Base-by-base conservation (phyloP, 179 eudicot species). In the Beta macrorhiza region DNA sequence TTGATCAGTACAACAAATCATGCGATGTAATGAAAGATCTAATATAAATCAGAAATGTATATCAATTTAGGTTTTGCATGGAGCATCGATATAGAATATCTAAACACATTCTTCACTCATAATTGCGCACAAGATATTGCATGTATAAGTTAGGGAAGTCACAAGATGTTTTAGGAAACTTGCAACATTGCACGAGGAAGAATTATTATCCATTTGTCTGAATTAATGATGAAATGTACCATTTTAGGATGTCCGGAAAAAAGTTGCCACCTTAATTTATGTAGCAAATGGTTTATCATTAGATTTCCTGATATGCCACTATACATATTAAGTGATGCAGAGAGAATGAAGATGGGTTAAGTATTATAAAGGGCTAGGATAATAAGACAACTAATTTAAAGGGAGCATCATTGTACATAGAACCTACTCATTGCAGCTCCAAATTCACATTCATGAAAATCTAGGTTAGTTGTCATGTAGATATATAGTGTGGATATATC, bases 1-100 rank as follows among this genome's bases (percentile, higher is more conserved):
- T 55, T 59, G 64, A 83, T 37, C 79, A 65, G 29, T 78, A 20
- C 63, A 7, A 44, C 53, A 80, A 65, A 29, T 64, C 58, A 16
- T 42, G 57, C 45, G 70, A 44, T n/a, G 63, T 8, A 29, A 17
- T n/a, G 2, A 70, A 9, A 9, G 10, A 7, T 44, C 74, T 19
- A 70, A 70, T 20, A 45, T n/a, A n/a, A 44, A 45, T 19, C 29
- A 12, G 10, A 14, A 62, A 20, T 8, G 16, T 12, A 59, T 25
- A 20, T 47, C 4, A 75, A 53, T 29, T 11, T 22, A 53, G 76
- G 19, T 11, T 10, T 29, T 29, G 69, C 47, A 49, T 32, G 51
- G 51, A 32, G 16, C 15, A 25, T 53, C 4, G 5, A 73, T 49
- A 53, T 73, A n/a, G 19, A 17, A 69, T 5, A 72, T n/a, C 51